Base-by-base conservation (phyloP, 2,329 filamentous ascomycete species). In the Fusarium sp. region DNA sequence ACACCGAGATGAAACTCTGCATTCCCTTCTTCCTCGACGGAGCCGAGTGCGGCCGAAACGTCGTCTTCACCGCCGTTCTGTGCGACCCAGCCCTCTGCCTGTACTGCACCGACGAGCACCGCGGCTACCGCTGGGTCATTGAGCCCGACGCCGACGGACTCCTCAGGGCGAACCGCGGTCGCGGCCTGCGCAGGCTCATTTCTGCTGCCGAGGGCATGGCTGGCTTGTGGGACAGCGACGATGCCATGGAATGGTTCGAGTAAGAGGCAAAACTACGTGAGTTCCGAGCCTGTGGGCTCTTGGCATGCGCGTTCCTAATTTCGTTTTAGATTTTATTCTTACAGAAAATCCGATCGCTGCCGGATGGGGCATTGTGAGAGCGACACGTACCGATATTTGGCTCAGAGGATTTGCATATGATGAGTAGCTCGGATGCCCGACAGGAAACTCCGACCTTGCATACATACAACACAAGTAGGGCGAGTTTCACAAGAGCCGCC, bases 21-120 rank as follows among this genome's bases (percentile, higher is more conserved):
- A 5, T 13, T 6, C 10, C 6, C 16, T 37, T 13, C 11, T 50
- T 30, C 47, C 7, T 15, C 7, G 7, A 5, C 18, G 12, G n/a
- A 7, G 11, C 15, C 23, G 18, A 28, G 16, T 56, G 40, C 31
- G 23, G 18, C 15, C 30, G 15, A 12, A 7, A 2, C 41, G 16
- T 57, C 43, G 28, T 37, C 30, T n/a, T 43, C 30, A 16, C 37
- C 16, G 7, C 31, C 30, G 40, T 46, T 41, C 7, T 18, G 9
- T 46, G 53, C 53, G 53, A 56, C 10, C 53, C 53, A 4, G 53
- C 53, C 30, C 41, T 56, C 15, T 56, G 53, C 15, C 13, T 56
- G 40, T n/a, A 23, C 30, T 56, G 53, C 40, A 30, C 43, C 43
- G 7, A 11, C 4, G 30, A 13, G 4, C 23, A 23, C 23, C 11